These are phyloP conservation scores for Sporothrix pseudoabietina DNA, from an alignment of 2,329 filamentous ascomycete genomes.

Conservation along the genomic window DNA sequence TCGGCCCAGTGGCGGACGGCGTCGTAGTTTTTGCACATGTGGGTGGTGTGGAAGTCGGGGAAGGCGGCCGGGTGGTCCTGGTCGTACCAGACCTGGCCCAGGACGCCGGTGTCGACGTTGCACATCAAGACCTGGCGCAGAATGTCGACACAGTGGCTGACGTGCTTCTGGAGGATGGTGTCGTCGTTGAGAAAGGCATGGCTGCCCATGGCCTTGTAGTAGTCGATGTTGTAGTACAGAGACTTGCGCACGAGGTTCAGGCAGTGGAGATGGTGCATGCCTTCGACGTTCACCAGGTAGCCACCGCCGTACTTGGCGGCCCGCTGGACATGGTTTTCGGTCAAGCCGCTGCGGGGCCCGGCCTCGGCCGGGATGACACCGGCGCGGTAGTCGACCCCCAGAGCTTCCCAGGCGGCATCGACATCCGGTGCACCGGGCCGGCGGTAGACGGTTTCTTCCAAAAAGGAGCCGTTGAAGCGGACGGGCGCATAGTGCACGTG, in stretches of 20 bases:
- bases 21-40: conserved; percentile 51
- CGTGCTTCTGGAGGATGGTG: conserved; percentile 56
- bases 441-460: conserved; percentile 57
- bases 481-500: conserved; percentile 41
- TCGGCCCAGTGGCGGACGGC: conserved; percentile 53
- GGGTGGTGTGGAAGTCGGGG: conserved; percentile 64
- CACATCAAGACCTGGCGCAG: conserved; percentile 66
- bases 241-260: conserved; percentile 62
- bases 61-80: conserved; percentile 48
- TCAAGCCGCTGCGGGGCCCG: conserved; percentile 55
- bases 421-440: conserved; percentile 54
- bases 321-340: conserved; percentile 57
- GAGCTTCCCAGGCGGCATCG: conserved; percentile 56
- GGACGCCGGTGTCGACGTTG: conserved; percentile 59
- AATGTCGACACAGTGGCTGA: conserved; percentile 64
- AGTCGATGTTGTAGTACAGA: conserved; percentile 61
- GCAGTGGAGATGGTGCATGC: conserved; percentile 61
- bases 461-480: conserved; percentile 59
- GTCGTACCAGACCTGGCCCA: conserved; percentile 64
- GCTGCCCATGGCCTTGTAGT: conserved; percentile 54
- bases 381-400: conserved; percentile 47
- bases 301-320: conserved; percentile 59
- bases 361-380: conserved; percentile 54
- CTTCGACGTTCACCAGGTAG: conserved; percentile 60
- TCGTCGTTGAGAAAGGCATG: conserved; percentile 61